These are phyloP conservation scores for Nymphaea colorata DNA, from an alignment of 164 flowering plant genomes.

Conservation along the genomic window DNA sequence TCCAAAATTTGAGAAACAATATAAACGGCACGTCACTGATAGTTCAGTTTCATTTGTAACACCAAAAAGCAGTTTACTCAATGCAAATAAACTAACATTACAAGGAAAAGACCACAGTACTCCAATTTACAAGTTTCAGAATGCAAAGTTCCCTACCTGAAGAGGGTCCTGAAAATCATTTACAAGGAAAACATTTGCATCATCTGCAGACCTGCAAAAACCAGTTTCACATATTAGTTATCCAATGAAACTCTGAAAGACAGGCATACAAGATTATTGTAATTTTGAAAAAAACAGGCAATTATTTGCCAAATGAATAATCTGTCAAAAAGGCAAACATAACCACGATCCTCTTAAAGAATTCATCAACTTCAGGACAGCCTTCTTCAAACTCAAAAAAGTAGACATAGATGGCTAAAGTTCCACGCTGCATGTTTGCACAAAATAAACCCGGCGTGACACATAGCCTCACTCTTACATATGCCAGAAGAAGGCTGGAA, in stretches of 20 bases:
- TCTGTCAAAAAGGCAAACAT: background rate
- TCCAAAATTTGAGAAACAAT: constrained; percentile 1
- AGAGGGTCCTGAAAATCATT: constrained; percentile 94
- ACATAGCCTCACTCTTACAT: too few species aligned
- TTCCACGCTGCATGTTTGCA: too few species aligned
- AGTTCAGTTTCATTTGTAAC: too few species aligned
- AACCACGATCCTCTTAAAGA: background rate
- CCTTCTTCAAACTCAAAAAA: too few species aligned
- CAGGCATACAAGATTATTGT: background rate
- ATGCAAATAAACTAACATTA: background rate
- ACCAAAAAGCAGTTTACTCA: background rate
- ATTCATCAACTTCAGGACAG: too few species aligned
- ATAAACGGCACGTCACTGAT: background rate
- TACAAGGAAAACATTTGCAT: constrained; percentile 89
- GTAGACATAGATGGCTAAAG: too few species aligned
- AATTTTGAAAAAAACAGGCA: background rate
- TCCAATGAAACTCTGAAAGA: constrained; percentile 3
- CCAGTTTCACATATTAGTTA: constrained; percentile 2
- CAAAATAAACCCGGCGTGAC: too few species aligned
- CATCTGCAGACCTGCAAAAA: constrained; percentile 84
- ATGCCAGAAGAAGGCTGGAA: too few species aligned
- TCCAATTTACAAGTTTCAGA: too few species aligned
- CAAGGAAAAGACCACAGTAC: background rate
- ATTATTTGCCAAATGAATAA: background rate
- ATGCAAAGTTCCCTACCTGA: constrained; percentile 43